These are phyloP conservation scores for Ceratocystis cubensis DNA, from an alignment of 2,329 filamentous ascomycete genomes.

Conservation along the genomic window DNA sequence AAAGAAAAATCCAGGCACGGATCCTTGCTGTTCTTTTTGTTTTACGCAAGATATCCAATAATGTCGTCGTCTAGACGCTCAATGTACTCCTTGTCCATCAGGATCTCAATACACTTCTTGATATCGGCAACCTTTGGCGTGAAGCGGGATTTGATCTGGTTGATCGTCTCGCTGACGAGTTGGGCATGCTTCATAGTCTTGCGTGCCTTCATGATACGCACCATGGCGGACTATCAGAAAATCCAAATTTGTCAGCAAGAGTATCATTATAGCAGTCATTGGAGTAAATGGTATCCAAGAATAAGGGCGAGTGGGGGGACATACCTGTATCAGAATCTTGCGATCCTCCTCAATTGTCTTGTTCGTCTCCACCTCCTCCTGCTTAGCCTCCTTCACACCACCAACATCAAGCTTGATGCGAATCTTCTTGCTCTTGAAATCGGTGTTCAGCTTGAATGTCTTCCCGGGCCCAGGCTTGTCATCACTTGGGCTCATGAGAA, in stretches of 20 bases:
- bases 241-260: slow-evolving; percentile 14
- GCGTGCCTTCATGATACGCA: slow-evolving; percentile 98
- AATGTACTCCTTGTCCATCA: slow-evolving; percentile 97
- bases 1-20: too few species aligned
- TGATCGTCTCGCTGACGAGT: slow-evolving; percentile 88
- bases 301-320: slow-evolving; percentile 27
- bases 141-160: slow-evolving; percentile 86
- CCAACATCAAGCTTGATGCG: slow-evolving; percentile 92
- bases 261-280: not conserved
- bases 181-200: slow-evolving; percentile 98
- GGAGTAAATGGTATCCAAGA: too few species aligned
- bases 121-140: slow-evolving; percentile 88
- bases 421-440: slow-evolving; percentile 97
- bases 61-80: slow-evolving; percentile 92
- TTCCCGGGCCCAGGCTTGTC: slow-evolving; percentile 68
- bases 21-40: not conserved
- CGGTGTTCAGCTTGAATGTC: slow-evolving; percentile 73
- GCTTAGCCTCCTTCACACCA: slow-evolving; percentile 91
- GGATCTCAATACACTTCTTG: slow-evolving; percentile 98
- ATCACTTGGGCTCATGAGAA: slow-evolving; percentile 57
- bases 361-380: slow-evolving; percentile 92
- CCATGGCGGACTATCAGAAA: slow-evolving; percentile 72
- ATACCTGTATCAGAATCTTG: slow-evolving; percentile 89
- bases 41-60: slow-evolving; percentile 80
- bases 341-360: slow-evolving; percentile 99